These are phyloP conservation scores for Saccharomyces kudriavzevii DNA, from an alignment of 805 yeast genomes.

Conservation along the genomic window DNA sequence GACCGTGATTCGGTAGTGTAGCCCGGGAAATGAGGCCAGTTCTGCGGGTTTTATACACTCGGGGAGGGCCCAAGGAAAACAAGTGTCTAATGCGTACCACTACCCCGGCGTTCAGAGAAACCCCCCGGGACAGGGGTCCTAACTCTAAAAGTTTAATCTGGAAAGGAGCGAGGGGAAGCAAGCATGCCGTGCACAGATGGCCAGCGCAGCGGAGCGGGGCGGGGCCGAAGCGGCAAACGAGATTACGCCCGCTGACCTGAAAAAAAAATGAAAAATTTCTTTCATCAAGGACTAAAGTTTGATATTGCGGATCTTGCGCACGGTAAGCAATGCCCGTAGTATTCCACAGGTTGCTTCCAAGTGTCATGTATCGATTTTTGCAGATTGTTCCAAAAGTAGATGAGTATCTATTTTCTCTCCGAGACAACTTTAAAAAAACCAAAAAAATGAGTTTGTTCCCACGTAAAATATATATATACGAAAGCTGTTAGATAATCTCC, in stretches of 20 bases:
- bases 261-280: not conserved
- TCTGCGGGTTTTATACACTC: not conserved
- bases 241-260: not conserved
- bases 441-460: not conserved
- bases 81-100: not conserved
- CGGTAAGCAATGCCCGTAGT: not conserved
- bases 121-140: not conserved
- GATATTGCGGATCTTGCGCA: not conserved
- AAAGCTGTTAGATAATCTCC: not conserved
- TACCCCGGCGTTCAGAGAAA: not conserved
- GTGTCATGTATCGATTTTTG: not conserved
- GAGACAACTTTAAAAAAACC: not conserved
- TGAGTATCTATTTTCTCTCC: not conserved
- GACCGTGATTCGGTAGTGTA: not conserved
- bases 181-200: not conserved
- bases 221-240: not conserved
- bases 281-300: not conserved
- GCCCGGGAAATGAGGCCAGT: not conserved
- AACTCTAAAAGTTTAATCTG: not conserved
- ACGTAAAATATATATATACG: not conserved
- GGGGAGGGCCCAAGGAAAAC: not conserved
- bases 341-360: not conserved
- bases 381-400: not conserved
- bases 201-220: not conserved
- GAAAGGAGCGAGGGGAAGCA: not conserved